Base-by-base conservation (phyloP, 2,329 filamentous ascomycete genomes). In the Paracamarosporium sp. region DNA sequence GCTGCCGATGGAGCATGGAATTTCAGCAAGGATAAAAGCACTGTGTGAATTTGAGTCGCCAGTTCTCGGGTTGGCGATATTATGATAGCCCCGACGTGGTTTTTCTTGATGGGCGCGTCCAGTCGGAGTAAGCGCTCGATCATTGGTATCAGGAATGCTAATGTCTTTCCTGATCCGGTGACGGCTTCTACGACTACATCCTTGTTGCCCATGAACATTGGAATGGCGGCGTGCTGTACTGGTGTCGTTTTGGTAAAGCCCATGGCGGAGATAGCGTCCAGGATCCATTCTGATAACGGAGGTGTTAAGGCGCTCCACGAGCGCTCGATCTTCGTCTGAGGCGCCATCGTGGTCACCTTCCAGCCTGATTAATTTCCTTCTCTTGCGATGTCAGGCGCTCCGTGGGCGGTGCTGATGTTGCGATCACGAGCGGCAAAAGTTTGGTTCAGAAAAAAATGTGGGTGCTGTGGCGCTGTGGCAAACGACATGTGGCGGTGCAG, bases 1-100 rank as follows among this genome's bases (percentile, higher is more conserved):
- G 89, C 88, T 51, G 91, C 87, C 1, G 93, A 97, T 0, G 90
- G 86, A 31, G 84, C 83, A 76, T 99, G 95, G 69, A 97, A 98
- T 31, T 88, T 86, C 31, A 98, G 81, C 25, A 99, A 80, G 0
- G 88, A 90, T 1, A 87, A 72, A 5, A 97, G 83, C 1, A 97
- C 93, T 48, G 89, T 85, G 72, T 96, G 87, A 53, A 98, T 98
- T 76, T 99, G 95, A 1, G 87, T 88, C 1, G 95, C 94, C 50
- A 99, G 84, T 78, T 99, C 95, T 77, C 95, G 88, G 27, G 92
- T 99, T 1, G 95, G 95, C 15, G 93, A 94, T 59, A 99, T 88
- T 67, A 99, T 88, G 62, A 99, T 95, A 63, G 91, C 92, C 58
- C 90, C 91, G 58, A 99, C 86, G 74, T 98, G 92, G 75, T 97